phyloP scores from a whole-genome alignment of 805 yeast species.

The Lipomyces kockii region DNA sequence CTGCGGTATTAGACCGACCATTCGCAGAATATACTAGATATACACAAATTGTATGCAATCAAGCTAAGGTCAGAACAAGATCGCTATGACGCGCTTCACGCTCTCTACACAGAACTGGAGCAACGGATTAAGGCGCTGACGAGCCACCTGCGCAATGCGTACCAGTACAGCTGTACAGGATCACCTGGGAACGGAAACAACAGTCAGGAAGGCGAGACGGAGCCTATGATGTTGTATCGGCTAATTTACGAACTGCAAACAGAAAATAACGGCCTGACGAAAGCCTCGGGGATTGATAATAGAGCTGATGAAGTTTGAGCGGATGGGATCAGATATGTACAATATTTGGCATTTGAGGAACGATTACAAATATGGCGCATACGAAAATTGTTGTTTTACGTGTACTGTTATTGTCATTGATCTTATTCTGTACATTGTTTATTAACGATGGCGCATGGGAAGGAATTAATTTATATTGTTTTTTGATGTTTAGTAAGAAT shows the following conservation, averaged over 20 bases:
- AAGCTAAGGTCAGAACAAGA: constrained; percentile 23
- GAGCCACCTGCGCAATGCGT: constrained; percentile 20
- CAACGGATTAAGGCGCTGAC: constrained; percentile 21
- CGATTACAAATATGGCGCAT: not conserved
- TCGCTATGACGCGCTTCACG: constrained; percentile 18
- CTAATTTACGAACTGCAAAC: constrained; percentile 18
- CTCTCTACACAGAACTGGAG: constrained; percentile 18
- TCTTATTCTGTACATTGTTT: not conserved
- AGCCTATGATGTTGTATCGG: constrained; percentile 4
- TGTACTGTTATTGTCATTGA: not conserved
- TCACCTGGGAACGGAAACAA: constrained; percentile 2
- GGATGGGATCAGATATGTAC: not conserved
- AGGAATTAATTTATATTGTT: no score
- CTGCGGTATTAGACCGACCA: not conserved
- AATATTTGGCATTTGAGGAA: not conserved
- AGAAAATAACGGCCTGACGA: constrained; percentile 24
- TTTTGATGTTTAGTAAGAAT: no score
- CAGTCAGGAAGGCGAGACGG: not conserved
- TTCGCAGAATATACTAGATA: constrained; percentile 11
- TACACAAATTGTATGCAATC: constrained; percentile 22
- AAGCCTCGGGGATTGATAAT: constrained; percentile 7
- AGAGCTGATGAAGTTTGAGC: not conserved
- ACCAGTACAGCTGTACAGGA: constrained; percentile 5
- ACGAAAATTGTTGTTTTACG: not conserved
- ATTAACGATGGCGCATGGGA: not conserved